Conservation (phyloP, 2,329 filamentous ascomycete genomes). For the Talaromyces islandicus region DNA sequence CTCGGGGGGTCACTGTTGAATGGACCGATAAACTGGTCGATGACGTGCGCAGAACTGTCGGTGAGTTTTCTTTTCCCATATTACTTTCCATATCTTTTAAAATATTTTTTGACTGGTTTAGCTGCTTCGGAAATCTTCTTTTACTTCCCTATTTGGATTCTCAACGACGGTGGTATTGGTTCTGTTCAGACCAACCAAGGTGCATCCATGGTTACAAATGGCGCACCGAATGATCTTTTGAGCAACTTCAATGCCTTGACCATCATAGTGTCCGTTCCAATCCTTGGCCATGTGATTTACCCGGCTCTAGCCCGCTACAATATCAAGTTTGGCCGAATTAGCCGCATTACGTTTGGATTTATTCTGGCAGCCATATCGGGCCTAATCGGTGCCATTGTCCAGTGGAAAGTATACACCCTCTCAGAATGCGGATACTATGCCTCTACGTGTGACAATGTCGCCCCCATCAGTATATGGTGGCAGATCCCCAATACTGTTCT, state of each 20-base stretch:
- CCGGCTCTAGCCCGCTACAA: conserved; percentile 36
- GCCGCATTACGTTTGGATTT: conserved; percentile 48
- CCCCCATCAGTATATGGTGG: conserved; percentile 44
- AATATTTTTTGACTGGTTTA: conserved; percentile 9
- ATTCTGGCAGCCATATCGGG: conserved; percentile 44
- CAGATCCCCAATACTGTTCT: conserved; percentile 47
- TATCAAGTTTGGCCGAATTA: conserved; percentile 44
- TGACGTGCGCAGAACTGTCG: conserved; percentile 26
- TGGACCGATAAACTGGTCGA: conserved; percentile 31
- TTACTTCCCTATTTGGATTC: conserved; percentile 31
- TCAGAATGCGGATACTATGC: conserved; percentile 39
- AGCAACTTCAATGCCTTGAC: conserved; percentile 46
- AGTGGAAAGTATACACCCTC: conserved; percentile 42
- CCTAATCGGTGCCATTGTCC: conserved; percentile 29
- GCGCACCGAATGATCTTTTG: conserved; percentile 46
- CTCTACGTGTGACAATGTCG: conserved; percentile 24
- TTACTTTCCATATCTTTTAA: neutral
- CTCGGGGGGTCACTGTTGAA: conserved; percentile 17
- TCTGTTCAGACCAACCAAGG: conserved; percentile 43
- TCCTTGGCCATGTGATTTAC: conserved; percentile 46
- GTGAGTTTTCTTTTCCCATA: neutral
- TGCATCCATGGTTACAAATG: conserved; percentile 44
- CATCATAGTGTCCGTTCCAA: conserved; percentile 41
- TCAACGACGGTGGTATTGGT: conserved; percentile 46
- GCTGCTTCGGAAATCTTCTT: conserved; percentile 24